Base-by-base conservation (phyloP, 2,329 filamentous ascomycete species). In the Diplocarpon mali region DNA sequence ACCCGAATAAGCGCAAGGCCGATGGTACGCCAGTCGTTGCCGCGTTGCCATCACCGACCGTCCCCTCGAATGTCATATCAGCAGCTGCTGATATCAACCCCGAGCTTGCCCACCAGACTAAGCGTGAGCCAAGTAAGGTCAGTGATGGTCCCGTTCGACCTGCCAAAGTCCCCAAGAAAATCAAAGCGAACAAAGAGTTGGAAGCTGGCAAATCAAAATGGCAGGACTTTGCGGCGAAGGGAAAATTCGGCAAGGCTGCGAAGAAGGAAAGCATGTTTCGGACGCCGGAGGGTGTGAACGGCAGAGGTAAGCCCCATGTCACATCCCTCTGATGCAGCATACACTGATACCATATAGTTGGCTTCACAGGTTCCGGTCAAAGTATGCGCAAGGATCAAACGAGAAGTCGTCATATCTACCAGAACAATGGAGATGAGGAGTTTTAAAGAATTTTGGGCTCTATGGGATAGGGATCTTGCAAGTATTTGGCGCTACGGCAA, bases 211-310 rank as follows among this genome's bases (percentile, higher is more conserved):
- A 95, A 70, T 85, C 69, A 60, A 95, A 92, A 62, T 98, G 92
- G 92, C 84, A 95, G 62, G 85, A 93, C 52, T 98, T 95, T 64
- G 84, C 80, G 53, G 72, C 74, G 59, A 95, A 93, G 64, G 75
- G 73, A 38, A 89, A 86, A 61, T 69, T 78, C 52, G 76, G 71
- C 53, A 83, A 82, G 63, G 54, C 67, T 35, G 64, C 63, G 17
- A 90, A 90, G 69, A 95, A 95, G 67, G 86, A 95, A 39, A 94
- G 87, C 71, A 95, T 95, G 89, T 95, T 95, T 64, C 80, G 89
- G 38, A 95, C 89, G 2, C 87, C 88, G 0, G 88, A 94, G 28
- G 82, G 86, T 49, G 75, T 92, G 17, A 77, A 86, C 58, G 89
- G 85, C 46, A 78, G 88, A 83, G 89, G 89, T 94, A 68, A 55